Conservation (phyloP, 1,284 basidiomycete genomes). For the Leccinum pachyderme region DNA sequence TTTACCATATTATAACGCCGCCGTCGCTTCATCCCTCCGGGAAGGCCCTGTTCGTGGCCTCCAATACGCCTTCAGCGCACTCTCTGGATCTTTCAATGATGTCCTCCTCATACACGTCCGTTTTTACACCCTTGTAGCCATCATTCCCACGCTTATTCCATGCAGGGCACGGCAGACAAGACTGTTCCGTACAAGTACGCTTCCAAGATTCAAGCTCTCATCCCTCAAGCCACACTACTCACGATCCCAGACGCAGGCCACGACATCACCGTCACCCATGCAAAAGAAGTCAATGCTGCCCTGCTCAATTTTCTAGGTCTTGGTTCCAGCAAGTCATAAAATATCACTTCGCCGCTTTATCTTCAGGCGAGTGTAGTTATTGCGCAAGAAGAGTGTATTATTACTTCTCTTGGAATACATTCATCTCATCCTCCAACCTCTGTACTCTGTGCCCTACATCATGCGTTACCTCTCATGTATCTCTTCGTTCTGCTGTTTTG, state of each 20-base stretch:
- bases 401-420: constrained; percentile 6
- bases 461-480: constrained; percentile 11
- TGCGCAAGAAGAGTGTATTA: constrained; percentile 1
- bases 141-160: neutral
- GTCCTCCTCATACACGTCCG: constrained; percentile 66
- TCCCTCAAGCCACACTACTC: constrained; percentile 54
- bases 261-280: constrained; percentile 61
- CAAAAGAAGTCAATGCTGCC: constrained; percentile 41
- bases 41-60: constrained; percentile 68
- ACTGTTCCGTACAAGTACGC: constrained; percentile 65
- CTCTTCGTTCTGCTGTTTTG: constrained; percentile 14
- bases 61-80: constrained; percentile 46
- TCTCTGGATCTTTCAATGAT: constrained; percentile 46
- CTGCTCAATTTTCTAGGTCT: constrained; percentile 40
- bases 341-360: neutral
- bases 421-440: neutral
- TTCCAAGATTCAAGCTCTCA: constrained; percentile 47
- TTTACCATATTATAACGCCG: constrained; percentile 68
- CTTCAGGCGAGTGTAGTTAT: constrained; percentile 2
- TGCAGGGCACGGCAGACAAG: constrained; percentile 63
- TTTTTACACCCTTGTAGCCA: constrained; percentile 4
- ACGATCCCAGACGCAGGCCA: constrained; percentile 61
- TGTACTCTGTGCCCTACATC: constrained; percentile 1
- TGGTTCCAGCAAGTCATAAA: constrained; percentile 3
- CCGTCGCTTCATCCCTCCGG: constrained; percentile 71